Percentiles rank a stretch among this genome's conserved stretches.
Conservation (phyloP, 441 rosid species). For the Jatropha podagrica region DNA sequence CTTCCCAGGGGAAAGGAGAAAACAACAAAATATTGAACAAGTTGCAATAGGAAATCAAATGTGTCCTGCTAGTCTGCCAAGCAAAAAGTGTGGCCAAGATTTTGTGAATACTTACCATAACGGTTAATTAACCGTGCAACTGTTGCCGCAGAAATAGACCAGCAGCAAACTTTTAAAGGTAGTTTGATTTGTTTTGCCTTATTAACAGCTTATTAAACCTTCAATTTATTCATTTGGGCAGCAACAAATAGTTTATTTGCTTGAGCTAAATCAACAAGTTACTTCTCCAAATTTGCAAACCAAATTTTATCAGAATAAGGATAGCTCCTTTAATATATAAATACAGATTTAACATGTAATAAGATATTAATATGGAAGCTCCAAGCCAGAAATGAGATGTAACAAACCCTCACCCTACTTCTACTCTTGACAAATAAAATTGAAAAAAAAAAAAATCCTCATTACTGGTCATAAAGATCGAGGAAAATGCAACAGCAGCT, state of each 20-base stretch:
- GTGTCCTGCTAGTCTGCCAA: conserved; percentile 4
- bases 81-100: conserved; percentile 15
- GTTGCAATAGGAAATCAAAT: background rate
- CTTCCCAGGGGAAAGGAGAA: background rate
- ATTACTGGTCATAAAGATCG: background rate
- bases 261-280: no score
- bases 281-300: no score
- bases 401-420: background rate
- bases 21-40: conserved; percentile 1
- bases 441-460: background rate
- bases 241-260: no score
- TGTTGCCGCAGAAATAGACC: background rate
- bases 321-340: background rate
- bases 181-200: no score
- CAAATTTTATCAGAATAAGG: no score
- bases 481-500: conserved; percentile 2
- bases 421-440: background rate
- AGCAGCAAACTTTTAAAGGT: background rate
- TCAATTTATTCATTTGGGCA: no score
- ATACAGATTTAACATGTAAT: background rate
- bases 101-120: background rate
- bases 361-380: background rate
- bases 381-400: background rate
- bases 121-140: background rate
- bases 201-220: no score